phyloP scores from a whole-genome alignment of 1,139 yeast genomes.

The Blastobotrys serpentis region DNA sequence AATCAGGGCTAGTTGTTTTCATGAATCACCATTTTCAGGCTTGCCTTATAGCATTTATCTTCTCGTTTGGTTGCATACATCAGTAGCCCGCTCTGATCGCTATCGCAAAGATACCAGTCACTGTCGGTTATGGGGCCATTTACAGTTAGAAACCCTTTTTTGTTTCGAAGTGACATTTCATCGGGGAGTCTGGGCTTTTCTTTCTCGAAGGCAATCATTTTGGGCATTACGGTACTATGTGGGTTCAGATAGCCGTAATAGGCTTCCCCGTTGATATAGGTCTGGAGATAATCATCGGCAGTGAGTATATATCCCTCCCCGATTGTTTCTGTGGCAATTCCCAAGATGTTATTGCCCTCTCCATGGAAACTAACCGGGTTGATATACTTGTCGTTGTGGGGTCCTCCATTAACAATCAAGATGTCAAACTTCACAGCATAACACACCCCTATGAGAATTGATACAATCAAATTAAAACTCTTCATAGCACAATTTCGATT shows the following conservation, averaged over 20 bases:
- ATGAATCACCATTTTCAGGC: background rate
- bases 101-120: background rate
- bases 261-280: background rate
- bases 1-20: background rate
- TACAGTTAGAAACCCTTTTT: background rate
- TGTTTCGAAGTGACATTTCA: background rate
- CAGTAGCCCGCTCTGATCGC: background rate
- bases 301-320: background rate
- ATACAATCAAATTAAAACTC: too few species aligned
- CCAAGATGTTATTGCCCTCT: background rate
- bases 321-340: background rate
- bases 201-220: background rate
- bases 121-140: background rate
- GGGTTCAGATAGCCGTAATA: background rate
- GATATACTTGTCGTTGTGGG: constrained; percentile 1
- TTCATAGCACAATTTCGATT: too few species aligned
- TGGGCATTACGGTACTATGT: background rate
- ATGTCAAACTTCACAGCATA: constrained; percentile 1
- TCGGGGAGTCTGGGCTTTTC: background rate
- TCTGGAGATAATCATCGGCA: background rate
- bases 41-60: background rate
- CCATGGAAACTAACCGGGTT: background rate
- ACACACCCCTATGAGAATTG: background rate
- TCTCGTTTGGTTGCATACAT: background rate
- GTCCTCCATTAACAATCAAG: background rate